Evolutionary conservation across 2,329 filamentous ascomycete species (phyloP), one percentile per base, ranked within the genome.

Genomic region (Talaromyces pinophilus): DNA sequence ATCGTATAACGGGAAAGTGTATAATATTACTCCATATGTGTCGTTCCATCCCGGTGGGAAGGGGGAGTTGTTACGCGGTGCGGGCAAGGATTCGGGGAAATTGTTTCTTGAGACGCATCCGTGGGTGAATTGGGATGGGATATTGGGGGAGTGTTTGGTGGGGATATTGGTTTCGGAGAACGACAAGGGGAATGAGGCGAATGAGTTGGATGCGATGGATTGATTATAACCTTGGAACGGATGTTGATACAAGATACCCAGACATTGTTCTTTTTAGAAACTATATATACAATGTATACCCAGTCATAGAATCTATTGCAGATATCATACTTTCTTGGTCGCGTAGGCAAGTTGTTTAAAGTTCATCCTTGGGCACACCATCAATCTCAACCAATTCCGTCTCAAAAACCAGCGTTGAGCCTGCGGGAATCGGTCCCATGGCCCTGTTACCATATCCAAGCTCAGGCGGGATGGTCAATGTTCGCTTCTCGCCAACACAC

Each of bases 401-500:
- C 83, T 96, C 92, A 76, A 98, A 97, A 63, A 98, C 88, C 74
- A 98, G 81, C 66, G 92, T 96, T 71, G 91, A 88, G 38, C 88
- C 89, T 4, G 86, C 88, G 19, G 93, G 93, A 75, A 98, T 98
- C 25, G 93, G 92, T 1, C 93, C 93, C 76, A 92, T 86, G 44
- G 80, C 84, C 63, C 88, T 85, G 69, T 90, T 82, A 61, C 95
- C 95, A 79, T 98, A 99, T 59, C 88, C 95, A 75, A 90, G 82
- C 75, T 89, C 87, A 22, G 94, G 92, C n/a, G 93, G 92, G 65
- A 99, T 95, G 22, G 90, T 97, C 78, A 99, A 82, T 64, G 87
- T 94, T 72, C 90, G 87, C 84, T 93, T 94, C 84, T 98, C 94
- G 69, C 95, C 94, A 72, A 96, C 90, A 81, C 95, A 98, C 93